Evolutionary conservation across 108 stramenopile genomes (phyloP).

Genomic region (Aurantiochytrium sp.): DNA sequence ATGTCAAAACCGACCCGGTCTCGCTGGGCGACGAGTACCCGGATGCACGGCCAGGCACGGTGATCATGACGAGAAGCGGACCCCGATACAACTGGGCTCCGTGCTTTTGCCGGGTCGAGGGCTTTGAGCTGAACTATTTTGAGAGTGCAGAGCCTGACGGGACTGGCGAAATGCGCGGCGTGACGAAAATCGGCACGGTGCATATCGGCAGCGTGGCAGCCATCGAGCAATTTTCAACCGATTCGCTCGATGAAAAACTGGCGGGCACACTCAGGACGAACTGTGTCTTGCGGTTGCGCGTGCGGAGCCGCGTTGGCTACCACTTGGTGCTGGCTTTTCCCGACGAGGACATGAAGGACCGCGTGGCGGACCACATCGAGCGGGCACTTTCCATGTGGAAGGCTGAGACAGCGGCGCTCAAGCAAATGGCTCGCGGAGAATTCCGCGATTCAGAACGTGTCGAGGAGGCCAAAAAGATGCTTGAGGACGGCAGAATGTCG

Average conservation of each 20-base stretch:
- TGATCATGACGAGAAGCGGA: not conserved
- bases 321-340: not conserved
- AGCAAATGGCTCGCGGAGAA: not conserved
- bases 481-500: not conserved
- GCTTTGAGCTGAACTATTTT: not conserved
- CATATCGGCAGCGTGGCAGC: not conserved
- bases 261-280: not conserved
- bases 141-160: not conserved
- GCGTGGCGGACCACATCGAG: not conserved
- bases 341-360: not conserved
- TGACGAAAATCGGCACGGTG: not conserved
- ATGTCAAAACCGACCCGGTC: too few species aligned
- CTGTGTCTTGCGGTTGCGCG: not conserved
- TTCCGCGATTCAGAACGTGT: not conserved
- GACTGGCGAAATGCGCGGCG: not conserved
- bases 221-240: not conserved
- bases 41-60: not conserved
- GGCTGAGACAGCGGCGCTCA: not conserved
- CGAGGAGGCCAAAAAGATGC: not conserved
- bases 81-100: not conserved
- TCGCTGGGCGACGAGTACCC: not conserved
- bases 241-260: not conserved
- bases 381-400: not conserved
- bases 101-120: not conserved
- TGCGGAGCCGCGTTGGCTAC: not conserved